A percentile compares a stretch with the other conserved stretches of the same genome.
Conservation (phyloP, 2,329 filamentous ascomycete species). For the Cercospora beticola region DNA sequence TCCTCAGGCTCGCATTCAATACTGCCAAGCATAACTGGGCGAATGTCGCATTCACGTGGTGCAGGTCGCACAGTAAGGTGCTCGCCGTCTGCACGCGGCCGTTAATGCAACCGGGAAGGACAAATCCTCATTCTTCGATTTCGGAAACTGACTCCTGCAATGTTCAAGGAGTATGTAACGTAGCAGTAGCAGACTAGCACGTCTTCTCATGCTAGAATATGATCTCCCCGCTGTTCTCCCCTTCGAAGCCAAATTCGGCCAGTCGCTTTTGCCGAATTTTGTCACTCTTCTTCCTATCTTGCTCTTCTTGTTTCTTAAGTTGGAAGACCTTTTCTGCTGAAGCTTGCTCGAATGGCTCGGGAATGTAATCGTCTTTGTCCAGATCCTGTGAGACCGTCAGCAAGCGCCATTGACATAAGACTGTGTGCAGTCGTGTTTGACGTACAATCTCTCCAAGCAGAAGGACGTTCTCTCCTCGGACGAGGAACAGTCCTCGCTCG, state of each 20-base stretch:
- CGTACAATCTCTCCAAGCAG: constrained; percentile 82
- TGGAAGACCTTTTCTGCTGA: constrained; percentile 68
- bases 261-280: constrained; percentile 71
- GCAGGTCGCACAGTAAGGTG: neutral
- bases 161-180: constrained; percentile 40
- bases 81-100: neutral
- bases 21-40: neutral
- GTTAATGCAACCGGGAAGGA: neutral
- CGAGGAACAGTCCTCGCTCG: constrained; percentile 80
- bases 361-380: constrained; percentile 88
- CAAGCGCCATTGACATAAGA: neutral
- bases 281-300: constrained; percentile 67
- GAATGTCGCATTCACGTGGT: neutral
- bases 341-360: constrained; percentile 65
- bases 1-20: neutral
- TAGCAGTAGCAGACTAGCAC: constrained; percentile 9
- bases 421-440: neutral
- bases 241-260: constrained; percentile 79
- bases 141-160: constrained; percentile 31
- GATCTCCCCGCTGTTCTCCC: constrained; percentile 75
- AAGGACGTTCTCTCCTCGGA: constrained; percentile 95
- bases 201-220: constrained; percentile 53
- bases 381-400: constrained; percentile 61
- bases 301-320: constrained; percentile 70
- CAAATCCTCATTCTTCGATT: neutral